These are phyloP conservation scores for Stagonosporopsis rhizophila DNA, from an alignment of 2,329 filamentous ascomycete species.

Conservation along the genomic window DNA sequence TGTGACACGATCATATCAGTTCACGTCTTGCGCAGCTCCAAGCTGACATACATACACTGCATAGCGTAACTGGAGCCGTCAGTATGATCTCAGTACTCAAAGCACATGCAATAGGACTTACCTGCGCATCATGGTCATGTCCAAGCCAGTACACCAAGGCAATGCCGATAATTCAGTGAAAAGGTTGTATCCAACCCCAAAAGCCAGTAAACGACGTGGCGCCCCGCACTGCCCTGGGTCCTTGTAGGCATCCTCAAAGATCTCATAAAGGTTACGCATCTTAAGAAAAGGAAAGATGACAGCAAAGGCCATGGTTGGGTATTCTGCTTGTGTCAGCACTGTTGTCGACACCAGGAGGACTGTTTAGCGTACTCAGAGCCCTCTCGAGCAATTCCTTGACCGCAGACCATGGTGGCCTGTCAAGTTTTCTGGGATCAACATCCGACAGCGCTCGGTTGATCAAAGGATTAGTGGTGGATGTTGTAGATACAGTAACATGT, in stretches of 20 bases:
- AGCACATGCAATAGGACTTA: background rate
- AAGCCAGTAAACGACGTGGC: slow-evolving; percentile 38
- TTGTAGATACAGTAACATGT: slow-evolving; percentile 24
- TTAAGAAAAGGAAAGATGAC: slow-evolving; percentile 43
- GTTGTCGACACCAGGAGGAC: background rate
- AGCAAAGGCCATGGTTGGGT: slow-evolving; percentile 43
- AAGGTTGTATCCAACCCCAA: slow-evolving; percentile 39
- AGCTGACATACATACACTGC: slow-evolving; percentile 1
- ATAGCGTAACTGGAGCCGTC: slow-evolving; percentile 4
- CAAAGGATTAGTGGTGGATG: slow-evolving; percentile 18
- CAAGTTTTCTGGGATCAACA: slow-evolving; percentile 36
- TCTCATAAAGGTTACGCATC: slow-evolving; percentile 34
- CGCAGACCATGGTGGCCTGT: slow-evolving; percentile 41
- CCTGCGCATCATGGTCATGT: background rate
- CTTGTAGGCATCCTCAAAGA: slow-evolving; percentile 37
- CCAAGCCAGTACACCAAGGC: slow-evolving; percentile 19
- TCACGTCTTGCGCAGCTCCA: background rate
- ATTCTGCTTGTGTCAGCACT: slow-evolving; percentile 24
- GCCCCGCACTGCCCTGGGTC: slow-evolving; percentile 27
- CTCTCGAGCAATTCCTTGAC: slow-evolving; percentile 28
- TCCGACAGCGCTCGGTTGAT: slow-evolving; percentile 36
- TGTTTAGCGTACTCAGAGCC: background rate
- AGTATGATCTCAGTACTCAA: background rate
- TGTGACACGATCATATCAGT: background rate
- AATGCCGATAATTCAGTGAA: slow-evolving; percentile 36